A percentile compares a stretch with the other conserved stretches of the same genome.
phyloP scores from a whole-genome alignment of 2,329 filamentous ascomycete genomes.

The Pseudopyricularia cyperi region DNA sequence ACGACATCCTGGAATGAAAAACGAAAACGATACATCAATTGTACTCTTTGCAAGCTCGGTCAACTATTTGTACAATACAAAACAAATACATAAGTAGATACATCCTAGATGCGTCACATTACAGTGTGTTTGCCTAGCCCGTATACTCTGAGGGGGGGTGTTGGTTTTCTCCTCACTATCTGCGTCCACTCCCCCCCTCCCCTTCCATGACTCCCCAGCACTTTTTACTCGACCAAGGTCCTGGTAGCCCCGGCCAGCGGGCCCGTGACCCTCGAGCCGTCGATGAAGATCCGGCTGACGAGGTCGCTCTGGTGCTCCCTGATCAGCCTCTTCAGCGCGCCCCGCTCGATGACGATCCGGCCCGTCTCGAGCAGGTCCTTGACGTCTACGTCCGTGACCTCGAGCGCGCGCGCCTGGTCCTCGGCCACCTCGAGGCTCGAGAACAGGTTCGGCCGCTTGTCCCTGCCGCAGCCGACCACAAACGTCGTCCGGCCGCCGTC shows the following conservation, averaged over 20 bases:
- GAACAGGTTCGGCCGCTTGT: constrained; percentile 48
- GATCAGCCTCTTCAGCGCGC: constrained; percentile 65
- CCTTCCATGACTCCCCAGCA: not conserved
- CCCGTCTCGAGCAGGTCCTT: constrained; percentile 84
- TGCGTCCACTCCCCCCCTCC: not conserved
- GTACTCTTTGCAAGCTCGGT: not conserved
- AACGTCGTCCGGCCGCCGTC: constrained; percentile 60
- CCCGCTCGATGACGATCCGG: constrained; percentile 74
- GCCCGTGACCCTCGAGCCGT: constrained; percentile 21
- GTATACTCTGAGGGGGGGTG: too few species aligned
- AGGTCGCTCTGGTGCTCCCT: constrained; percentile 58
- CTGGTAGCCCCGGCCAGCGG: constrained; percentile 10
- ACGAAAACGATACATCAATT: too few species aligned
- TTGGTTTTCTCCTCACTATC: too few species aligned
- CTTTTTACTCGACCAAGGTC: not conserved
- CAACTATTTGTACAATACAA: not conserved
- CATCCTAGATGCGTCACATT: not conserved
- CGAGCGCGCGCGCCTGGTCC: constrained; percentile 55
- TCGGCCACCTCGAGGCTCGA: constrained; percentile 50
- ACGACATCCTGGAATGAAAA: too few species aligned
- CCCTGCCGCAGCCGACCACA: constrained; percentile 39
- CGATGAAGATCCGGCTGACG: constrained; percentile 30
- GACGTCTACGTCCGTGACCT: constrained; percentile 74
- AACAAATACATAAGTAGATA: not conserved
- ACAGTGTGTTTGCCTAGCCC: not conserved